Evolutionary conservation across 768 basidiomycete genomes (phyloP), one percentile per base, ranked within the genome.

Genomic region (Mycena leptocephala): DNA sequence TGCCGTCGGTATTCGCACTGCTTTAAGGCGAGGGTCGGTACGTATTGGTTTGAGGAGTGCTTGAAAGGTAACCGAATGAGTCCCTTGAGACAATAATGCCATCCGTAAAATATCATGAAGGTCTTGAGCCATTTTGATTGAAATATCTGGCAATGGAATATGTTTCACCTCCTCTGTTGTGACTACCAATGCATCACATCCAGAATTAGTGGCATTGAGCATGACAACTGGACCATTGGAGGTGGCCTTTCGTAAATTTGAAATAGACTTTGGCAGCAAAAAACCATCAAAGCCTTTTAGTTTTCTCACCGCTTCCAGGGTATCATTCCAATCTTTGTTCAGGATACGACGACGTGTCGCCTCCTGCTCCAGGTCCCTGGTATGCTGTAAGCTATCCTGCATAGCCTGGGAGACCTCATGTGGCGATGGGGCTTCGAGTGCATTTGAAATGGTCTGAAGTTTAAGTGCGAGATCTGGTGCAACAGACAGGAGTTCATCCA

Each of bases 171-270:
- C 62, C 10, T 65, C 39, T 18, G 33, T 63, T 32, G 70, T 76
- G 37, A 80, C n/a, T 20, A 81, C 51, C 58, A 81, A 64, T 10
- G 78, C 79, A 61, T 75, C 79, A 59, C 79, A 77, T 13, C 78
- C 79, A 65, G 77, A 35, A 35, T 58, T 39, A 30, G 80, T 82
- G 13, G 78, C 81, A 51, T 85, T 86, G 30, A 86, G 77, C 56
- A 86, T 80, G 48, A 86, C 80, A 22, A 86, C 79, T 3, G 86
- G 84, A 41, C 84, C 85, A 58, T 74, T 64, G n/a, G n/a, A 41
- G 16, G 81, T 77, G n/a, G 81, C 78, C 28, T 20, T 30, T 28
- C 37, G 76, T 53, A 80, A 69, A 32, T 56, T 66, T 10, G 73
- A 22, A 37, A 80, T 72, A 46, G 69, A 76, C 22, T 68, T 74